Conservation (phyloP, 768 basidiomycete species). For the Galerina sulciceps region DNA sequence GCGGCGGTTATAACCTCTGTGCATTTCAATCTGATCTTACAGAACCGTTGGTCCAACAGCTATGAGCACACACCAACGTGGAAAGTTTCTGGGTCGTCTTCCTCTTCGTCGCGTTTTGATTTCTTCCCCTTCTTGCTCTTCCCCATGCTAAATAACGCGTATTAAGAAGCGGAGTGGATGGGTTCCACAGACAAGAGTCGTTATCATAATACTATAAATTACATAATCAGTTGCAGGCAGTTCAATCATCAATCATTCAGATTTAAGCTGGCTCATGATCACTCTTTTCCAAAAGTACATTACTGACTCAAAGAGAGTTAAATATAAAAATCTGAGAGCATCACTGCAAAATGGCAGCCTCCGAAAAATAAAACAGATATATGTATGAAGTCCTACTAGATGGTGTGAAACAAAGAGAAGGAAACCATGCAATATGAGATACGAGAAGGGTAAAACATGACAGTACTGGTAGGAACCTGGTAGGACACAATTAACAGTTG, state of each 20-base stretch:
- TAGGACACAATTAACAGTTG: constrained; percentile 63
- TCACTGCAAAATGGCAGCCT: constrained; percentile 1
- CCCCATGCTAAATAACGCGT: background rate
- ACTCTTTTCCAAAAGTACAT: background rate
- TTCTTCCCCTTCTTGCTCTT: constrained; percentile 1
- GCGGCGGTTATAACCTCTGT: constrained; percentile 67
- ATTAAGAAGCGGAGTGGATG: background rate
- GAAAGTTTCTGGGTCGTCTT: constrained; percentile 36
- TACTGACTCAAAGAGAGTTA: background rate
- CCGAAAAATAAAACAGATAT: constrained; percentile 1
- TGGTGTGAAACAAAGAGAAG: constrained; percentile 1
- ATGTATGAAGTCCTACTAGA: constrained; percentile 17
- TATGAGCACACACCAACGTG: constrained; percentile 47
- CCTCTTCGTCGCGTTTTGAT: background rate
- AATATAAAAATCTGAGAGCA: constrained; percentile 1
- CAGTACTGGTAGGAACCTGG: background rate
- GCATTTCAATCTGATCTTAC: background rate
- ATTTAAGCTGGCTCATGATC: too few relatives aligned
- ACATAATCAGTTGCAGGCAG: too few relatives aligned
- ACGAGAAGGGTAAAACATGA: constrained; percentile 11
- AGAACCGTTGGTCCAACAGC: background rate
- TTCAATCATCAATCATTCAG: too few relatives aligned
- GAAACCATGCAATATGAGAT: constrained; percentile 9
- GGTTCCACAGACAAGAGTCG: too few relatives aligned
- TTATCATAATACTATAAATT: too few relatives aligned